Conservation (phyloP, 208 protist species). For the Spongospora subterranea region DNA sequence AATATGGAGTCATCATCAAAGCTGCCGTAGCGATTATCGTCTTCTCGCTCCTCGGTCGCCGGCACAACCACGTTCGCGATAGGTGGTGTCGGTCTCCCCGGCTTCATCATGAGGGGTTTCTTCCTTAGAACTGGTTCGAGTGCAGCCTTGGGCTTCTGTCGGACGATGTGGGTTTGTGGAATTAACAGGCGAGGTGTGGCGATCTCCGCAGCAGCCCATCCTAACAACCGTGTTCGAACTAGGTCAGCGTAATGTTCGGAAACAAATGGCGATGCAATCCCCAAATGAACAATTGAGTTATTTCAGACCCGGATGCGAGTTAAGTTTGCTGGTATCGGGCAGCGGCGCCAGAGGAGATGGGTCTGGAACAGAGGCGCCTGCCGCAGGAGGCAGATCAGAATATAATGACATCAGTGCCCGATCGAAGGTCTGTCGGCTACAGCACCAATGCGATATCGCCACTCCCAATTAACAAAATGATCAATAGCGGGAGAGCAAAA, state of each 20-base stretch:
- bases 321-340: background rate
- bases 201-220: background rate
- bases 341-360: background rate
- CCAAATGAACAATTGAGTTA: background rate
- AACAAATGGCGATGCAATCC: background rate
- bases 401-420: slow-evolving; percentile 7
- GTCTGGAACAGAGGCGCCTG: background rate
- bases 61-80: background rate
- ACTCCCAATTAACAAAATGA: too few relatives aligned
- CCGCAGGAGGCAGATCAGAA: slow-evolving; percentile 38
- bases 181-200: slow-evolving; percentile 1
- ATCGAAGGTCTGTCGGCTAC: too few relatives aligned
- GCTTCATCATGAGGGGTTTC: slow-evolving; percentile 47
- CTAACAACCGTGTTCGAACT: background rate
- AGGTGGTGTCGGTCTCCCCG: background rate
- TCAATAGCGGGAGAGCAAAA: too few relatives aligned
- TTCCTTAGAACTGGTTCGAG: background rate
- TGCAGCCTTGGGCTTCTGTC: background rate
- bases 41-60: too few relatives aligned
- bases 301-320: background rate
- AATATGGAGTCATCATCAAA: too few relatives aligned
- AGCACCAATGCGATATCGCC: too few relatives aligned
- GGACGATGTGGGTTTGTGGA: slow-evolving; percentile 6
- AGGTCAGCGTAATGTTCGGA: background rate
- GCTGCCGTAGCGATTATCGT: too few relatives aligned